Evolutionary conservation across 1,284 basidiomycete genomes (phyloP), one percentile per base, ranked within the genome.

Genomic region (Sporisorium sorghi): DNA sequence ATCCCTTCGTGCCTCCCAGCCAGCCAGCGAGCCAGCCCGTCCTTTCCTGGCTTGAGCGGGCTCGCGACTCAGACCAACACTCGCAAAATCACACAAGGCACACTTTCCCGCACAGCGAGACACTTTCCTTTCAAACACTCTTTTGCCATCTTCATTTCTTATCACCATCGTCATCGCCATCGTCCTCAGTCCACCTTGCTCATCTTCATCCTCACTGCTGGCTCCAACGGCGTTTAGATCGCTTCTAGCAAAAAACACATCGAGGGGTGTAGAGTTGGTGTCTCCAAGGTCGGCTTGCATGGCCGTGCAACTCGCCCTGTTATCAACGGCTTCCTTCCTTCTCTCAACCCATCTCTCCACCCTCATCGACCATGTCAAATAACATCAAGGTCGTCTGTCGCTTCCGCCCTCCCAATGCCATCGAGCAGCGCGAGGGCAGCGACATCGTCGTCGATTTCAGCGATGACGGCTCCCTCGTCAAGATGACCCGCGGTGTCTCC

Each of bases 371-470:
- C 52, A 81, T 81, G 79, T 81, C 79, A 11, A 76, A 74, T 39
- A 82, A 82, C 67, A 79, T 82, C 74, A 82, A 82, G 71, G 80
- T 82, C 48, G 80, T 82, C 51, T 73, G 73, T 58, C 73, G 80
- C 47, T 99, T 99, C 86, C 94, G 96, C 77, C 96, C 97, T 23
- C 90, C 92, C 76, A 99, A 99, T 86, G 87, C 93, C 67, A 90
- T 97, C 83, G 96, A 99, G 86, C 87, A 90, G 73, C 90, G 93
- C 64, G 93, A 96, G 86, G 85, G 92, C 61, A 92, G 93, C 58
- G 94, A 97, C 81, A 92, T 93, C 82, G 92, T 97, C 77, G 92
- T 97, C 54, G 88, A 90, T 67, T 97, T 98, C 86, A 93, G 94
- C 79, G 59, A 79, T 28, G 90, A 91, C 83, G 93, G 95, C 77